phyloP scores from a whole-genome alignment of 139 green algal genomes.

The Micromonas pusilla region DNA sequence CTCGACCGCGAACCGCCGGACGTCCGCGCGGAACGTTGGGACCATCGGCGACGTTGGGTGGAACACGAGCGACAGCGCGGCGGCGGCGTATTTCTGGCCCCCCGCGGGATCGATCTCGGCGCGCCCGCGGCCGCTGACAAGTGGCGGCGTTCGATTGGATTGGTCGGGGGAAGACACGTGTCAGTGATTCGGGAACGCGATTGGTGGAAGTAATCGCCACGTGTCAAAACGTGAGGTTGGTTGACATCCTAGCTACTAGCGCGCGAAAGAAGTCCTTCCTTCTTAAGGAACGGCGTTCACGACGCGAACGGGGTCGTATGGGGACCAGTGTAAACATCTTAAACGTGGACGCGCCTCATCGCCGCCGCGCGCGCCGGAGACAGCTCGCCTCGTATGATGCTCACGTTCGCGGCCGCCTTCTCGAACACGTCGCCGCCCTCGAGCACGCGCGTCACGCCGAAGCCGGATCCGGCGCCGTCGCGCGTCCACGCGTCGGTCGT shows the following conservation, averaged over 20 bases:
- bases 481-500: not conserved
- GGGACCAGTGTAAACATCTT: no score
- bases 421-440: conserved; percentile 81
- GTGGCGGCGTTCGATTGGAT: no score
- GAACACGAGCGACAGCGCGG: conserved; percentile 88
- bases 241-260: not conserved
- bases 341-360: conserved; percentile 48
- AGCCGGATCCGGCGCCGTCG: conserved; percentile 40
- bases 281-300: not conserved
- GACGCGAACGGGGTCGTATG: no score
- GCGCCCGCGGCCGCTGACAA: no score
- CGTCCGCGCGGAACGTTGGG: conserved; percentile 88
- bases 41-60: conserved; percentile 77
- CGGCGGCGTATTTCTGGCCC: conserved; percentile 75
- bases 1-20: conserved; percentile 67
- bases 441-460: conserved; percentile 88
- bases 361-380: conserved; percentile 52
- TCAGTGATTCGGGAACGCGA: not conserved
- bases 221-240: not conserved
- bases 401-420: conserved; percentile 82
- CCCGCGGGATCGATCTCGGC: conserved; percentile 64
- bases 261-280: not conserved
- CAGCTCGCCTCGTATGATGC: conserved; percentile 61
- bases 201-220: not conserved
- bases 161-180: no score